A percentile compares a stretch with the other conserved stretches of the same genome.
These are phyloP conservation scores for Hemileccinum rubropunctum DNA, from an alignment of 768 basidiomycete species.

Conservation along the genomic window DNA sequence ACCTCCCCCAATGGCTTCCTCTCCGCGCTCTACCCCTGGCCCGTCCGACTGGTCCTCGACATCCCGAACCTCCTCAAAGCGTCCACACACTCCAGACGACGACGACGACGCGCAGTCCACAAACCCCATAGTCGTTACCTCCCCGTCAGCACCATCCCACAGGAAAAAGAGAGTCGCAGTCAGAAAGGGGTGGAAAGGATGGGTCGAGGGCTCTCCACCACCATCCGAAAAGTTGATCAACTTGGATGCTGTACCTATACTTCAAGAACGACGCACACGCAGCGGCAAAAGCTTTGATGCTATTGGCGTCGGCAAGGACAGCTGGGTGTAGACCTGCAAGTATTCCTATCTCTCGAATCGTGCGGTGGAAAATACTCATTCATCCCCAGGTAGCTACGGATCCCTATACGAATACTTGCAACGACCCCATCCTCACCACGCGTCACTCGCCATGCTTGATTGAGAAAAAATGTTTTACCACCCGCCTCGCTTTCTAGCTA, in stretches of 20 bases:
- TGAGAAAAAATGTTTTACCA: constrained; percentile 10
- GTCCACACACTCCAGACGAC: constrained; percentile 73
- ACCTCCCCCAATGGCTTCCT: constrained; percentile 63
- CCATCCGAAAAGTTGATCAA: constrained; percentile 82
- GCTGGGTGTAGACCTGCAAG: constrained; percentile 65
- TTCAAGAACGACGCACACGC: constrained; percentile 74
- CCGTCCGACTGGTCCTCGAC: constrained; percentile 72
- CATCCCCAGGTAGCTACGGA: constrained; percentile 5
- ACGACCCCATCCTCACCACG: neutral
- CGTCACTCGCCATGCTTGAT: constrained; percentile 3
- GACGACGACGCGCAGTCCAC: constrained; percentile 48
- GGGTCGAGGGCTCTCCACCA: constrained; percentile 83
- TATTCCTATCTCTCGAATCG: constrained; percentile 26
- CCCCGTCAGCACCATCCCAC: constrained; percentile 33
- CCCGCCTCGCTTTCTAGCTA: constrained; percentile 14
- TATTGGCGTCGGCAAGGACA: constrained; percentile 72
- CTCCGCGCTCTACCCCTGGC: constrained; percentile 71
- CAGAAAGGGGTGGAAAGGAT: constrained; percentile 88
- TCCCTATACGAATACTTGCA: neutral
- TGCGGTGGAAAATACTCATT: constrained; percentile 53
- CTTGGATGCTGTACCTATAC: constrained; percentile 65
- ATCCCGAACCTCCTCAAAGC: constrained; percentile 77
- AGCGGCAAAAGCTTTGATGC: constrained; percentile 86
- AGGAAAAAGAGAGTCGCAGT: constrained; percentile 62
- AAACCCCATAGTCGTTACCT: constrained; percentile 19